Evolutionary conservation across 768 basidiomycete genomes (phyloP).

Genomic region (Pleurotus giganteus): DNA sequence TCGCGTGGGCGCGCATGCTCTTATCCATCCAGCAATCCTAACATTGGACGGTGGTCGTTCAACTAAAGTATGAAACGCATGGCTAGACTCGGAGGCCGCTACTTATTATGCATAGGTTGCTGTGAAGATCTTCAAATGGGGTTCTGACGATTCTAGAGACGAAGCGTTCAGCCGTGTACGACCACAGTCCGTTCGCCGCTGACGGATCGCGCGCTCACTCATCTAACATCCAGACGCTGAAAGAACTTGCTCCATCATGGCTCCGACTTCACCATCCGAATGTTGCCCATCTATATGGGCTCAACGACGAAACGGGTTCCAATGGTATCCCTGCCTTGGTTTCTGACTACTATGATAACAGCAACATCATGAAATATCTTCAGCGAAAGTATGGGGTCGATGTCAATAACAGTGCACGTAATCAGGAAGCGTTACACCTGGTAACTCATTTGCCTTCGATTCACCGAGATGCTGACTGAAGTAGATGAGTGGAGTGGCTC

Average conservation of each 20-base stretch:
- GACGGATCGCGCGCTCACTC: background rate
- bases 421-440: background rate
- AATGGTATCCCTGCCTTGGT: conserved; percentile 23
- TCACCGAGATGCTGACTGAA: background rate
- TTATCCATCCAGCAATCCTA: background rate
- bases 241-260: conserved; percentile 12
- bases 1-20: background rate
- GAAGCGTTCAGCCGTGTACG: background rate
- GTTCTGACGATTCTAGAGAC: background rate
- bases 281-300: conserved; percentile 18
- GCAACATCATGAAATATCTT: conserved; percentile 22
- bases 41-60: background rate
- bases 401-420: background rate
- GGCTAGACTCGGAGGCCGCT: background rate
- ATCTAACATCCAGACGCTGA: background rate
- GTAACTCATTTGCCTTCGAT: background rate
- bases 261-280: conserved; percentile 17
- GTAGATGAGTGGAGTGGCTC: conserved; percentile 18
- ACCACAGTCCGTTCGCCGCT: background rate
- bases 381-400: background rate
- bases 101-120: background rate
- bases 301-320: conserved; percentile 13
- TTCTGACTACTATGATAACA: conserved; percentile 18
- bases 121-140: background rate
- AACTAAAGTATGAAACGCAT: background rate